Base-by-base conservation (phyloP, 192 early-diverging fungal genomes). In the Mortierella hygrophila region DNA sequence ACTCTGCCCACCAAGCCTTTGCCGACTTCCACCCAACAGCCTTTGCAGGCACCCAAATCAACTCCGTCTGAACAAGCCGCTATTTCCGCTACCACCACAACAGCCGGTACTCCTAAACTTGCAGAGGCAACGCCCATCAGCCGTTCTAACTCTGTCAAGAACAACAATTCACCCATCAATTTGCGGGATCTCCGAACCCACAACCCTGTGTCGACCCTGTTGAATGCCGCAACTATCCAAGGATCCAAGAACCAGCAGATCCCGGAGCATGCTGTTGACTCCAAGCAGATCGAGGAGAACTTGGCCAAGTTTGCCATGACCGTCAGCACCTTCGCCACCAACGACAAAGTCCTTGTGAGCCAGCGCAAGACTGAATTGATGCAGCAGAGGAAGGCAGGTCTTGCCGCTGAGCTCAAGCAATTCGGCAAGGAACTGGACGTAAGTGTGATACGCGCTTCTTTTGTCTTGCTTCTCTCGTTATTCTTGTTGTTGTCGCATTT, bases 291-390 rank as follows among this genome's bases (percentile, higher is more conserved):
- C 35, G 86, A 82, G 32, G 80, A 86, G 42, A 86, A 79, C 23
- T 37, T 78, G 82, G 91, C 93, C 18, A 92, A 95, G 72, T 89
- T 94, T 79, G 88, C 88, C 0, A 88, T 76, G 37, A 92, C 88
- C 0, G 93, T 92, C 68, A 79, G 88, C 23, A 88, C 93, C 57
- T 97, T 96, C 88, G 94, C 95, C 21, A 92, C 89, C 23, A 91
- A 90, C 6, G 97, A 98, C 87, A 95, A 97, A 52, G 94, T 93
- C 71, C 90, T 93, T 46, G 92, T 97, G 32, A 90, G 94, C 47
- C 93, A 95, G 79, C 79, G 75, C 57, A 73, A 71, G 16, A 73
- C 75, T 26, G 82, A 83, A 42, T 32, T 76, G 68, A 77, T 92
- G 29, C 95, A 95, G 82, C 95, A 93, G 79, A 93, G 94, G 52